phyloP scores from a whole-genome alignment of 495 filamentous ascomycete species.

The Penicillium desertorum region DNA sequence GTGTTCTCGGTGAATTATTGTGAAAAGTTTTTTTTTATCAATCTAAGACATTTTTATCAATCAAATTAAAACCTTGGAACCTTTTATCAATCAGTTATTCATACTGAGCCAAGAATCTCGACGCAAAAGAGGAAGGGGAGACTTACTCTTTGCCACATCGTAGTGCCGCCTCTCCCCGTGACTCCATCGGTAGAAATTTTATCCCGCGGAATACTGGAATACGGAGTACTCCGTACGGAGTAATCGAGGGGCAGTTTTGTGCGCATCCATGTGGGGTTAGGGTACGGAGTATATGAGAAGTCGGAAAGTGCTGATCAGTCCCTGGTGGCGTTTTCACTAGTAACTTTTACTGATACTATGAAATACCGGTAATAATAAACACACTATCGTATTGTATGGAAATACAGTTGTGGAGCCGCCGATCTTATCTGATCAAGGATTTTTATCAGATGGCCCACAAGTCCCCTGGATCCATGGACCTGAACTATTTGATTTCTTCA shows the following conservation, averaged over 20 bases:
- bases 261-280: background rate
- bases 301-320: conserved; percentile 2
- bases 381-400: background rate
- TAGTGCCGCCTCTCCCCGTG: background rate
- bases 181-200: background rate
- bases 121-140: background rate
- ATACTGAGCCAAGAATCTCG: background rate
- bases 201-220: background rate
- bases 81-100: background rate
- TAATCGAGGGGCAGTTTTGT: background rate
- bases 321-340: background rate
- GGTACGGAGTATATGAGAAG: background rate
- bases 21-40: conserved; percentile 1
- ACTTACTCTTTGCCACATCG: background rate
- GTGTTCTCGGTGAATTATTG: background rate
- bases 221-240: background rate
- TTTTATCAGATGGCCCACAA: conserved; percentile 3
- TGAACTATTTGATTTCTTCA: background rate
- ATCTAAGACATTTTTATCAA: background rate
- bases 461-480: background rate
- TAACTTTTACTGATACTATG: background rate
- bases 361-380: background rate
- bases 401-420: background rate
- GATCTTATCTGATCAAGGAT: conserved; percentile 10
- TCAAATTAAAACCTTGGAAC: background rate